Conservation (phyloP, 2,329 filamentous ascomycete species). For the Trichoderma aggressivum region DNA sequence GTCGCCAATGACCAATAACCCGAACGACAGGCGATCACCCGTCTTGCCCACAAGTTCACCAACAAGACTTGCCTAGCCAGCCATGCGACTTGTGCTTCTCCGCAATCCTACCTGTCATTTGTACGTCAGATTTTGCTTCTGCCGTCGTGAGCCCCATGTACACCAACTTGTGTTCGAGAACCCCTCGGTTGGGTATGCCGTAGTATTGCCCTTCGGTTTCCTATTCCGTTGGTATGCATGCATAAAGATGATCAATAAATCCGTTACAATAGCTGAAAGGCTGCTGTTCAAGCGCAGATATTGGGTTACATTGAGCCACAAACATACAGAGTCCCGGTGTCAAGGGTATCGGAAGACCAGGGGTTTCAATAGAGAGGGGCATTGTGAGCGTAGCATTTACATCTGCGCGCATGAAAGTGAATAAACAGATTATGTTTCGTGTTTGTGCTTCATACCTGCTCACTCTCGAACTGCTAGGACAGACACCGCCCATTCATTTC, state of each 20-base stretch:
- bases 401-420: background rate
- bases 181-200: background rate
- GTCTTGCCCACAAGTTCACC: background rate
- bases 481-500: background rate
- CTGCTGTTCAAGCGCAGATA: background rate
- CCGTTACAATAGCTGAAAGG: background rate
- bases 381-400: background rate
- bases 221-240: background rate
- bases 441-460: background rate
- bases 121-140: background rate
- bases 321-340: background rate
- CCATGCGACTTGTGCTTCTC: background rate
- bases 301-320: conserved; percentile 1
- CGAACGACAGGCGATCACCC: background rate
- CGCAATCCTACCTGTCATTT: background rate
- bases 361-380: background rate
- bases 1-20: background rate
- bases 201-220: background rate
- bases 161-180: background rate
- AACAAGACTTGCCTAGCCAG: background rate
- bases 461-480: background rate
- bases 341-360: conserved; percentile 9
- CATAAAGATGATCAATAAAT: background rate
- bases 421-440: background rate
- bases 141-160: background rate